Base-by-base conservation (phyloP, 2,329 filamentous ascomycete species). In the Cercospora sojina region DNA sequence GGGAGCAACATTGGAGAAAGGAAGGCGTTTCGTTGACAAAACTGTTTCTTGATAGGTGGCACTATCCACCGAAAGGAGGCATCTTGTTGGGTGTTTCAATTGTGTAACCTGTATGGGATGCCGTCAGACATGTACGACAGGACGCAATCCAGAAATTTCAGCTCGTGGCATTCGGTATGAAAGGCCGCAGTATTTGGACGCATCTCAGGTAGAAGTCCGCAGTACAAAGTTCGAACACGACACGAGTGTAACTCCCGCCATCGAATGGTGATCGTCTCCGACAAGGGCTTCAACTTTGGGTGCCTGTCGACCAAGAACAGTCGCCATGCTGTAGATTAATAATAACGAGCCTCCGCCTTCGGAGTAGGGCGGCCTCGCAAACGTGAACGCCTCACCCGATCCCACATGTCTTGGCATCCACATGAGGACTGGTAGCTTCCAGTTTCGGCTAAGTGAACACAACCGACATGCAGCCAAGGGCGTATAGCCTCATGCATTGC, bases 401-500 rank as follows among this genome's bases (percentile, higher is more conserved):
- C 27, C 23, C 16, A 62, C 27, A 57, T 25, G 32, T n/a, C 49
- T 43, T 63, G 49, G 51, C 60, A 47, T 27, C 60, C 51, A 10
- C 18, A 29, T 38, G 5, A 43, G 56, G 60, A 56, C 32, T 63
- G 51, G 49, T 51, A 56, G 3, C 13, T 25, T 62, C 49, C 51
- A 25, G 41, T 32, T 41, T 29, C 5, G 32, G 60, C 9, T 51
- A 63, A 20, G 35, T 25, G 31, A 43, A 20, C 31, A 51, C 49
- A 32, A 49, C 20, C 49, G 51, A 29, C 27, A 63, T 63, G 60
- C 60, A 63, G 47, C 47, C 32, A 25, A 57, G 31, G 25, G n/a
- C 5, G 53, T 31, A 32, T 57, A 31, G 53, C 53, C 27, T 57
- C 31, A 57, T 57, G 53, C 53, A 57, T 20, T 5, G 31, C 4